Percentiles rank a stretch among this genome's conserved stretches.
phyloP scores from a whole-genome alignment of 176 grass and related monocot species.

The Rhipidocladum racemiflorum region DNA sequence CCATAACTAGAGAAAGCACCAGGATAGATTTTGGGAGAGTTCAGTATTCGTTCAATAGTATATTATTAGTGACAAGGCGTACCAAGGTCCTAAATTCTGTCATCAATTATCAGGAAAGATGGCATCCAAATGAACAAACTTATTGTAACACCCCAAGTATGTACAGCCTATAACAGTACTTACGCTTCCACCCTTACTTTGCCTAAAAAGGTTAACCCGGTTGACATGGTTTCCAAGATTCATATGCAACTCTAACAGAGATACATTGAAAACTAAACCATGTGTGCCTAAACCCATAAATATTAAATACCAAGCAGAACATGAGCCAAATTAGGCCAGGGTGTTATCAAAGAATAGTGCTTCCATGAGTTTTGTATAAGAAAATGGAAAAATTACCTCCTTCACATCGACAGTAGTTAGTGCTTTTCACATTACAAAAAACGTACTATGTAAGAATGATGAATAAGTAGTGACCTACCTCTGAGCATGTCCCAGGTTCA shows the following conservation, averaged over 20 bases:
- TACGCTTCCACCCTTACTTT: neutral
- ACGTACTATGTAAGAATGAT: constrained; percentile 11
- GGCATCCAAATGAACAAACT: neutral
- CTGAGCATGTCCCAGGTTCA: constrained; percentile 70
- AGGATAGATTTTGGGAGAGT: no score
- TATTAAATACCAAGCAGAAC: neutral
- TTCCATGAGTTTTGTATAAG: neutral
- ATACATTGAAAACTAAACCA: constrained; percentile 3
- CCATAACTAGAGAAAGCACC: no score
- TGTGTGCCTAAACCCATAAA: neutral
- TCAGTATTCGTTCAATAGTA: no score
- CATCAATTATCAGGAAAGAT: neutral
- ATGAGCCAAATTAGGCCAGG: neutral
- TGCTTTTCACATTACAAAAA: constrained; percentile 1
- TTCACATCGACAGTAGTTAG: neutral
- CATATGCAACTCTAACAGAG: neutral
- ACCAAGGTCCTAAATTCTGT: neutral
- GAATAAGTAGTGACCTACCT: constrained; percentile 46
- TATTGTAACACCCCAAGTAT: neutral
- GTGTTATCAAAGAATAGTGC: neutral
- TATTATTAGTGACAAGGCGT: neutral
- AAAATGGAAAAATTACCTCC: neutral
- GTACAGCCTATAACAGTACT: neutral
- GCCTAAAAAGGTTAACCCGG: neutral
- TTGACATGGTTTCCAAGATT: neutral